Evolutionary conservation across 495 filamentous ascomycete species (phyloP).

Genomic region (Physcia stellaris): DNA sequence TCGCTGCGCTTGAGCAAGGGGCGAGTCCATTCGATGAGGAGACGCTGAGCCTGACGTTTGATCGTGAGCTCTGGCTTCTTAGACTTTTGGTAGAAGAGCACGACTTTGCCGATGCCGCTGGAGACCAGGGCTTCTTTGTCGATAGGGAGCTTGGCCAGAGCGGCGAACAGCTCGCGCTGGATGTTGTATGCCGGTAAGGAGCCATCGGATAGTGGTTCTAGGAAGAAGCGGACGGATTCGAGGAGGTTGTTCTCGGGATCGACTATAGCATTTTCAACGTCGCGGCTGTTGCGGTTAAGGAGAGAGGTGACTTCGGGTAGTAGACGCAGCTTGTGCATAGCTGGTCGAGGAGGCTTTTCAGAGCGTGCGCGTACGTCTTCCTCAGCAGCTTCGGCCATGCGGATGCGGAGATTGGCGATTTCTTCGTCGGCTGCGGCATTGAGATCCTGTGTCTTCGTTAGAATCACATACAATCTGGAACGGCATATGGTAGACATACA

Average conservation of each 20-base stretch:
- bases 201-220: conserved; percentile 88
- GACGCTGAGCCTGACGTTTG: conserved; percentile 82
- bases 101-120: conserved; percentile 89
- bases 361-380: conserved; percentile 70
- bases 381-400: conserved; percentile 86
- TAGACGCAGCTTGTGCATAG: conserved; percentile 85
- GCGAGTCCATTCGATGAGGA: conserved; percentile 88
- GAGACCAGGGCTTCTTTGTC: conserved; percentile 79
- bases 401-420: conserved; percentile 73
- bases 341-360: conserved; percentile 48
- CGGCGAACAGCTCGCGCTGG: conserved; percentile 82
- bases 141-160: conserved; percentile 66
- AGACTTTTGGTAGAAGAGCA: conserved; percentile 92
- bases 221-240: conserved; percentile 89
- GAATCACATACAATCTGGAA: too few species aligned
- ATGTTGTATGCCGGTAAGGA: conserved; percentile 91
- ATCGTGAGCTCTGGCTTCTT: conserved; percentile 73
- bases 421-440: conserved; percentile 79
- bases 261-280: conserved; percentile 63
- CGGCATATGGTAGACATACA: conserved; percentile 38
- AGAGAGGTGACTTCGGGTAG: conserved; percentile 82
- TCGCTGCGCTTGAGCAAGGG: conserved; percentile 90
- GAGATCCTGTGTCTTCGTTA: conserved; percentile 46
- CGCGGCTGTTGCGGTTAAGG: conserved; percentile 64
- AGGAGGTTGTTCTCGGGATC: conserved; percentile 93